Conservation (phyloP, 164 flowering plant species). For the Protea cynaroides region DNA sequence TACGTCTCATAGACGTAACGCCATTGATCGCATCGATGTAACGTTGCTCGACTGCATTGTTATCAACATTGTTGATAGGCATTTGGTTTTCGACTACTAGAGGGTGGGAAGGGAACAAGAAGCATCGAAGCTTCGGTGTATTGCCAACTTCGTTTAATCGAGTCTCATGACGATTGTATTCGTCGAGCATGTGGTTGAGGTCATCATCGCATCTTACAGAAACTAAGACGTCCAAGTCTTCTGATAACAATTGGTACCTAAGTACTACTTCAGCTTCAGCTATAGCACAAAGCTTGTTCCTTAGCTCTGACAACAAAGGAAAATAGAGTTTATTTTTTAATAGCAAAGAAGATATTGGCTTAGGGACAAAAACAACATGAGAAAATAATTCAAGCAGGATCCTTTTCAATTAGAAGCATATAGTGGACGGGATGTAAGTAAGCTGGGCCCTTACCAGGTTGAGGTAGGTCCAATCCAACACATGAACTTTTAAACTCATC, state of each 20-base stretch:
- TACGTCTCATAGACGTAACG: slow-evolving; percentile 23
- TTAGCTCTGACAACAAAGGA: slow-evolving; percentile 46
- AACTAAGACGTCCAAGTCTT: slow-evolving; percentile 76
- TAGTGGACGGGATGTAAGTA: too few species aligned
- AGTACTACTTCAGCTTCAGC: slow-evolving; percentile 58
- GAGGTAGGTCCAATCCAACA: too few species aligned
- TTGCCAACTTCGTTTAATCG: slow-evolving; percentile 20
- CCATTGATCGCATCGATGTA: slow-evolving; percentile 87
- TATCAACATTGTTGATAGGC: slow-evolving; percentile 8
- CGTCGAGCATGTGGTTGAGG: slow-evolving; percentile 72
- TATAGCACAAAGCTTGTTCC: slow-evolving; percentile 45
- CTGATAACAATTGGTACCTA: slow-evolving; percentile 72
- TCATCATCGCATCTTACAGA: slow-evolving; percentile 79
- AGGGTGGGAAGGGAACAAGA: slow-evolving; percentile 55
- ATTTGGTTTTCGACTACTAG: slow-evolving; percentile 22
- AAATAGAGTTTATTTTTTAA: too few species aligned
- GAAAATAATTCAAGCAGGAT: too few species aligned
- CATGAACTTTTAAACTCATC: too few species aligned
- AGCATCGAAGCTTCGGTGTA: slow-evolving; percentile 50
- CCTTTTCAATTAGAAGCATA: too few species aligned
- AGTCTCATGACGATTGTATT: slow-evolving; percentile 42
- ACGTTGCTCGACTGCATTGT: slow-evolving; percentile 48
- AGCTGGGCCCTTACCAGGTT: too few species aligned
- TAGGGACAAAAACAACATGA: too few species aligned
- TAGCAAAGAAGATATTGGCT: too few species aligned